Base-by-base conservation (phyloP, 495 filamentous ascomycete genomes). In the Aspergillus taichungensis region DNA sequence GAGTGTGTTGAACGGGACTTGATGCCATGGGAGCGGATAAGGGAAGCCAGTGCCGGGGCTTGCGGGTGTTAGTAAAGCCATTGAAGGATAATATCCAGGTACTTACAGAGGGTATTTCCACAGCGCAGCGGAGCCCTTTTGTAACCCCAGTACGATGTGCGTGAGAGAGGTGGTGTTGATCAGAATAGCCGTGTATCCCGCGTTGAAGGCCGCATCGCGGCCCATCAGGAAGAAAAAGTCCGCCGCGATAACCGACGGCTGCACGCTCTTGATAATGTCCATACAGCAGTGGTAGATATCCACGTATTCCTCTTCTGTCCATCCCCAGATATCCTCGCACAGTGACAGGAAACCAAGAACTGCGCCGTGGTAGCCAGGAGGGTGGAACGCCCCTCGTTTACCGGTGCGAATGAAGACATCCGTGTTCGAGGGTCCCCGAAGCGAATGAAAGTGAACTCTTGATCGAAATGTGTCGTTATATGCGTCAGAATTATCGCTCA, bases 171-270 rank as follows among this genome's bases (percentile, higher is more conserved):
- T 59, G 37, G 71, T 55, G 44, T 66, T 63, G 48, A 73, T 34
- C 45, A 65, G 40, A 47, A 57, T 45, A 43, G 54, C 18, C 53
- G 59, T 49, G 53, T 60, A 45, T 31, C 49, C 46, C 54, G 55
- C 14, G 45, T 49, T 30, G 56, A 62, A 43, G 62, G 68, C 52
- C n/a, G 72, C 75, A 40, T 76, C 75, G 9, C 73, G 46, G 0
- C 67, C 75, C 13, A 73, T 68, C 10, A 68, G 62, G 30, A 80
- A 68, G 10, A 72, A 63, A 5, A 73, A 72, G 46, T 79, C 73
- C 34, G 71, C 62, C 7, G 72, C 71, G 7, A 74, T 60, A 10
- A 76, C 47, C 9, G 60, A 52, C 3, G 77, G 72, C 12, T 63
- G 45, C 0, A 73, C 48, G 0, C 61, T 45, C 3, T 60, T 43